A percentile compares a stretch with the other conserved stretches of the same genome.
phyloP scores from a whole-genome alignment of 2,329 filamentous ascomycete genomes.

The Xylaria hypoxylon region DNA sequence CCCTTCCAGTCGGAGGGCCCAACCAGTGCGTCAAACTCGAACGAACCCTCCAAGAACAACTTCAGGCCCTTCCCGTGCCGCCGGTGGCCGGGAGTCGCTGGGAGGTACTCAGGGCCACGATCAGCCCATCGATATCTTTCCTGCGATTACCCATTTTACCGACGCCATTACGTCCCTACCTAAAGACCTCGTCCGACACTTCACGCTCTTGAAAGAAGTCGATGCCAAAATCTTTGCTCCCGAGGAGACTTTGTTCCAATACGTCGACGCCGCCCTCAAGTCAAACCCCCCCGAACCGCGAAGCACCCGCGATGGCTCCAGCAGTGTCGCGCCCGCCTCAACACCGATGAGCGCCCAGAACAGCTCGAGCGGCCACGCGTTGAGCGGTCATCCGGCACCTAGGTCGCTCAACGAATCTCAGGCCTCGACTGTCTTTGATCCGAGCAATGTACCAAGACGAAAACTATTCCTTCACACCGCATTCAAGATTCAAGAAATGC shows the following conservation, averaged over 20 bases:
- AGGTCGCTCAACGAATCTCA: conserved; percentile 59
- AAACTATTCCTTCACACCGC: conserved; percentile 83
- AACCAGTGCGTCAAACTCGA: conserved; percentile 73
- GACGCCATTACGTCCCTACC: conserved; percentile 93
- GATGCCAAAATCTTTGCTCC: conserved; percentile 95
- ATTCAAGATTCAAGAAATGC: conserved; percentile 82
- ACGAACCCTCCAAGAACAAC: conserved; percentile 71
- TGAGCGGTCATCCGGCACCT: conserved; percentile 53
- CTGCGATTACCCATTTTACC: conserved; percentile 80
- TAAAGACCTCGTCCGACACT: conserved; percentile 94
- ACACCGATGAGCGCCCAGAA: conserved; percentile 63
- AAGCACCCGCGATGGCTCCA: conserved; percentile 58
- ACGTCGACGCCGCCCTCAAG: conserved; percentile 74
- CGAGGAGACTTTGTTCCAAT: conserved; percentile 82
- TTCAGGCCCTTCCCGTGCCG: conserved; percentile 59
- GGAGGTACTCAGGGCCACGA: conserved; percentile 59
- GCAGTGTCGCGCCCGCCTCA: conserved; percentile 57
- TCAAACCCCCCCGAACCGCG: conserved; percentile 61
- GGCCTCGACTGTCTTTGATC: conserved; percentile 62
- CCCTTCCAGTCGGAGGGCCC: conserved; percentile 67
- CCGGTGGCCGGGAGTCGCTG: conserved; percentile 59
- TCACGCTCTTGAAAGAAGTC: conserved; percentile 95
- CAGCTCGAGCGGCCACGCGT: conserved; percentile 57
- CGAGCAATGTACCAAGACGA: conserved; percentile 72
- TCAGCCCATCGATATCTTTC: conserved; percentile 74